These are phyloP conservation scores for Microstegium vimineum DNA, from an alignment of 176 grass and related monocot species.

Conservation along the genomic window DNA sequence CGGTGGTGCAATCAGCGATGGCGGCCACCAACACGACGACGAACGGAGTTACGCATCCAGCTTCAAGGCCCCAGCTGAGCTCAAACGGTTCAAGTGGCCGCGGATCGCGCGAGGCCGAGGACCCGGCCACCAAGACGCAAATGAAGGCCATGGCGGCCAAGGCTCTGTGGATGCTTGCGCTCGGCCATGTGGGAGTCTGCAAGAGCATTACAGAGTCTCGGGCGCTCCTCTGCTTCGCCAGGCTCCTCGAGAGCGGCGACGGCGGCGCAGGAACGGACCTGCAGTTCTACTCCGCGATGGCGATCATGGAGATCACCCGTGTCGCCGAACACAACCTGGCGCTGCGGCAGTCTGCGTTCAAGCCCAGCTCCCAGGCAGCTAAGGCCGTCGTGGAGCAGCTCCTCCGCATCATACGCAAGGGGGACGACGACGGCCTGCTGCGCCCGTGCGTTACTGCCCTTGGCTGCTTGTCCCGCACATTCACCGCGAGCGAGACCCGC, in stretches of 20 bases:
- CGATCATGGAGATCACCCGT: constrained; percentile 77
- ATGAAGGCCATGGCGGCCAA: constrained; percentile 96
- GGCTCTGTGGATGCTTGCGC: constrained; percentile 69
- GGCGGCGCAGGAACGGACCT: constrained; percentile 40
- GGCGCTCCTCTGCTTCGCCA: constrained; percentile 86
- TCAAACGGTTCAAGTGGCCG: constrained; percentile 25
- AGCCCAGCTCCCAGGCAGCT: constrained; percentile 53
- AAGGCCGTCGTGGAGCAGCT: constrained; percentile 80
- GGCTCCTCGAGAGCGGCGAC: constrained; percentile 58
- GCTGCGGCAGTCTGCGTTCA: constrained; percentile 82
- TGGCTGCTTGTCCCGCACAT: constrained; percentile 77
- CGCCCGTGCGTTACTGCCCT: constrained; percentile 61
- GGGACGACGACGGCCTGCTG: constrained; percentile 53
- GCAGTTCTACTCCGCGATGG: constrained; percentile 69
- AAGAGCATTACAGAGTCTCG: constrained; percentile 86
- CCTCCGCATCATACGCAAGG: constrained; percentile 48
- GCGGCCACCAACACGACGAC: constrained; percentile 32
- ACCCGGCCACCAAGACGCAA: constrained; percentile 50
- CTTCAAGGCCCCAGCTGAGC: constrained; percentile 4
- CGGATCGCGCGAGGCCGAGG: constrained; percentile 47
- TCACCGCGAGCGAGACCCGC: constrained; percentile 78
- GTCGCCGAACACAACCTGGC: constrained; percentile 71
- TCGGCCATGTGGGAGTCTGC: constrained; percentile 52
- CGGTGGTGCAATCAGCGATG: constrained; percentile 59
- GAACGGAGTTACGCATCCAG: neutral